Evolutionary conservation across 2,329 filamentous ascomycete genomes (phyloP).

Genomic region (Huntiella abstrusa): DNA sequence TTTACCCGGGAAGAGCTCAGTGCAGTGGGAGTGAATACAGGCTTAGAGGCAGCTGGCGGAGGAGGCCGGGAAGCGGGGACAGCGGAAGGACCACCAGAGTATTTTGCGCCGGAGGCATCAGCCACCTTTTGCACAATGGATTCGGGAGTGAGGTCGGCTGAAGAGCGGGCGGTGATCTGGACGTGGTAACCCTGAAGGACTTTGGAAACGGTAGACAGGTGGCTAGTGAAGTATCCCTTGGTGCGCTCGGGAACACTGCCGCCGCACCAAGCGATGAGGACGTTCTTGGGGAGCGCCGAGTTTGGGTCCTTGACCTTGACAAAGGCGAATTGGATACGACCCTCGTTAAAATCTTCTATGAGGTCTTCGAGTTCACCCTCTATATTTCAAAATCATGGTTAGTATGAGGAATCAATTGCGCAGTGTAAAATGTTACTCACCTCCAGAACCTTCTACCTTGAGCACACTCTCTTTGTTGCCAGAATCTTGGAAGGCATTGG

Average conservation of each 20-base stretch:
- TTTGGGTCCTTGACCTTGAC: slow-evolving; percentile 95
- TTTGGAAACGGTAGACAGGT: slow-evolving; percentile 75
- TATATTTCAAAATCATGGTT: slow-evolving; percentile 19
- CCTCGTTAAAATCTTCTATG: slow-evolving; percentile 91
- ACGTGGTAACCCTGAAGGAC: slow-evolving; percentile 94
- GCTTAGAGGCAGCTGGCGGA: slow-evolving; percentile 61
- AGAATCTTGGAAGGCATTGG: slow-evolving; percentile 80
- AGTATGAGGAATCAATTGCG: background rate
- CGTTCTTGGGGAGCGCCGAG: slow-evolving; percentile 69
- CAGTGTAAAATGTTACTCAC: slow-evolving; percentile 25
- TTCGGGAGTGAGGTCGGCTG: slow-evolving; percentile 72
- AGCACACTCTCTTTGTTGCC: slow-evolving; percentile 80
- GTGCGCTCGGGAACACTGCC: slow-evolving; percentile 96
- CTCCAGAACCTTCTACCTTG: slow-evolving; percentile 83
- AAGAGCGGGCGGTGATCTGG: slow-evolving; percentile 86
- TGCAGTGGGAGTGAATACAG: slow-evolving; percentile 66
- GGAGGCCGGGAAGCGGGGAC: slow-evolving; percentile 28
- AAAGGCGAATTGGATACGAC: slow-evolving; percentile 90
- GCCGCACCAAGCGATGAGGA: slow-evolving; percentile 91
- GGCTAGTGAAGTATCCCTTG: slow-evolving; percentile 96
- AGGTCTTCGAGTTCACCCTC: slow-evolving; percentile 83
- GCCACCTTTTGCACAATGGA: slow-evolving; percentile 82
- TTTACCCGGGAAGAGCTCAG: slow-evolving; percentile 37
- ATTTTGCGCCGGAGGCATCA: slow-evolving; percentile 88
- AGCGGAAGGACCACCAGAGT: slow-evolving; percentile 49